Percentiles rank a stretch among this genome's conserved stretches.
Evolutionary conservation across 495 filamentous ascomycete genomes (phyloP).

Genomic region (Aspergillus haitiensis): DNA sequence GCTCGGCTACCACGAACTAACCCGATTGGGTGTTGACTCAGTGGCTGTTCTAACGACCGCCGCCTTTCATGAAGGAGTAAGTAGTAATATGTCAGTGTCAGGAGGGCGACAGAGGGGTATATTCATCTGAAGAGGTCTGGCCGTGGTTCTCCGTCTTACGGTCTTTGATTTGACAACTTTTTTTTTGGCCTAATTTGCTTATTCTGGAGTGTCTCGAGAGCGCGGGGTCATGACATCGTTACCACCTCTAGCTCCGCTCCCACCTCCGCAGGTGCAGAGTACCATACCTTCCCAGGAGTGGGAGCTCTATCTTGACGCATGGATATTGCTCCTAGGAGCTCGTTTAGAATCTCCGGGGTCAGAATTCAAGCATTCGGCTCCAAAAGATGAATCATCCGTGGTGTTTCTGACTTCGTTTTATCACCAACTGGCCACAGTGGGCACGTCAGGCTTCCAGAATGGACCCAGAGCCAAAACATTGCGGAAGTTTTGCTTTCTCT

Average conservation of each 20-base stretch:
- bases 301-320: slow-evolving; percentile 75
- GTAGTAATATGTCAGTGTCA: slow-evolving; percentile 6
- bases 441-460: slow-evolving; percentile 39
- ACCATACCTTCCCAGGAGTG: slow-evolving; percentile 69
- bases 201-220: neutral
- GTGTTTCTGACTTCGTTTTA: slow-evolving; percentile 65
- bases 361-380: slow-evolving; percentile 50
- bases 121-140: slow-evolving; percentile 2
- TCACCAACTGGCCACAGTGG: slow-evolving; percentile 46
- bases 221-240: slow-evolving; percentile 45
- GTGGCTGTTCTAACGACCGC: slow-evolving; percentile 20
- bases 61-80: neutral
- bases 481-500: slow-evolving; percentile 60
- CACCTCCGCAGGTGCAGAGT: slow-evolving; percentile 63
- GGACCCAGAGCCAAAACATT: slow-evolving; percentile 54
- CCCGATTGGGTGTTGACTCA: slow-evolving; percentile 28
- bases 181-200: neutral
- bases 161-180: neutral
- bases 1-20: slow-evolving; percentile 44
- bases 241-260: slow-evolving; percentile 74
- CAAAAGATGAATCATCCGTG: slow-evolving; percentile 55
- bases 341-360: slow-evolving; percentile 59
- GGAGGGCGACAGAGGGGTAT: neutral
- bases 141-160: neutral
- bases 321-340: slow-evolving; percentile 63